A percentile compares a stretch with the other conserved stretches of the same genome.
These are phyloP conservation scores for Talinum fruticosum DNA, from an alignment of 148 eudicot species.

Conservation along the genomic window DNA sequence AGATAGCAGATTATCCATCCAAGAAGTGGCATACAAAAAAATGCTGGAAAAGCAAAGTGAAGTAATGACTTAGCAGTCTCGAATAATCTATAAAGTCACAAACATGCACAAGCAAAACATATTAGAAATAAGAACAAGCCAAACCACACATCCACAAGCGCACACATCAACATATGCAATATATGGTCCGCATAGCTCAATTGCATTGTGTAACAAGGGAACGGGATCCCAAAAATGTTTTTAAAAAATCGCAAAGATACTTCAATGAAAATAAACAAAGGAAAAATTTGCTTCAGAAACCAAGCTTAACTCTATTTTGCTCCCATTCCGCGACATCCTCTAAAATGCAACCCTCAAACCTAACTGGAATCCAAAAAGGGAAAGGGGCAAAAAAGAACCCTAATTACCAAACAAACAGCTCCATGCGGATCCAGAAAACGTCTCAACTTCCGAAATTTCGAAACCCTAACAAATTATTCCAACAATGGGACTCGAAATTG, in stretches of 20 bases:
- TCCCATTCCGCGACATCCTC: background rate
- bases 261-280: too few species aligned
- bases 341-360: too few species aligned
- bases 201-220: too few species aligned
- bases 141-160: background rate
- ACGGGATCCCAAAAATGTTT: too few species aligned
- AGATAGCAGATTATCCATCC: background rate
- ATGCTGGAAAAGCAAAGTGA: background rate
- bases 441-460: constrained; percentile 6
- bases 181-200: too few species aligned
- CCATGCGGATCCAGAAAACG: constrained; percentile 6
- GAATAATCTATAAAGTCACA: background rate
- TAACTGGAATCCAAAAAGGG: too few species aligned
- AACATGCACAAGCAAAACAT: background rate
- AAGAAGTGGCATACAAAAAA: background rate
- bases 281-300: too few species aligned
- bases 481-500: background rate
- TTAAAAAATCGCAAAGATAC: too few species aligned
- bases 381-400: background rate
- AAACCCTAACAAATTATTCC: constrained; percentile 14
- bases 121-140: too few species aligned
- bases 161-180: background rate
- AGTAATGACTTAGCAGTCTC: background rate
- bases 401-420: background rate
- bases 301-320: background rate